Evolutionary conservation across 2,329 filamentous ascomycete genomes (phyloP), one percentile per base, ranked within the genome.

Genomic region (Aureobasidium sp.): DNA sequence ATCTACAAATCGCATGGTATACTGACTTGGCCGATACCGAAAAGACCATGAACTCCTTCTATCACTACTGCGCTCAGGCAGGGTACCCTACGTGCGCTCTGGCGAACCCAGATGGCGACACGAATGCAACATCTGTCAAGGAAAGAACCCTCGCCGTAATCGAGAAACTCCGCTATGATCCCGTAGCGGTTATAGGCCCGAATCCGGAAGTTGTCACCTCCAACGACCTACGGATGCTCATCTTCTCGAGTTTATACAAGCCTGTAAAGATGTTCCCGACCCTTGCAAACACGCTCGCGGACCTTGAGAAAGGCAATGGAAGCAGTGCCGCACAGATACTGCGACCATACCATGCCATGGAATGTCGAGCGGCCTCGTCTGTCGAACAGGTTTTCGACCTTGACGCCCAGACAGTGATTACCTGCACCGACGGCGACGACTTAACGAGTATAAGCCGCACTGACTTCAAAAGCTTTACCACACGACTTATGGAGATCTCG

Each of bases 21-120:
- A 72, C 75, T 29, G 74, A 78, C 57, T 67, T 83, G 9, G 72
- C 73, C 15, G 80, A 85, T 65, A 78, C 80, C 15, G 83, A 86
- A 64, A 72, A 1, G 74, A 69, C 12, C 84, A 81, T 62, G 74
- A 74, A 1, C 74, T 84, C 15, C 63, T 63, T 49, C 19, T 52
- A 52, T 19, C 31, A n/a, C 11, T 52, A 19, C 33, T 52, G 49
- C 15, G 49, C 49, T 9, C 14, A 68, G 27, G 61, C 63, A 50
- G 74, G 71, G 57, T 73, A 73, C 11, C 59, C 69, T 8, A 73
- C 75, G 14, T 73, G 77, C 47, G 66, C 68, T 2, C 61, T 71
- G 8, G 69, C 49, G 5, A 17, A 24, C 1, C 14, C 49, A 5
- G 4, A 39, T 11, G 12, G 19, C 7, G 27, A 17, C 0, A 39